These are phyloP conservation scores for Teratosphaeria viscida DNA, from an alignment of 2,329 filamentous ascomycete genomes.

Conservation along the genomic window DNA sequence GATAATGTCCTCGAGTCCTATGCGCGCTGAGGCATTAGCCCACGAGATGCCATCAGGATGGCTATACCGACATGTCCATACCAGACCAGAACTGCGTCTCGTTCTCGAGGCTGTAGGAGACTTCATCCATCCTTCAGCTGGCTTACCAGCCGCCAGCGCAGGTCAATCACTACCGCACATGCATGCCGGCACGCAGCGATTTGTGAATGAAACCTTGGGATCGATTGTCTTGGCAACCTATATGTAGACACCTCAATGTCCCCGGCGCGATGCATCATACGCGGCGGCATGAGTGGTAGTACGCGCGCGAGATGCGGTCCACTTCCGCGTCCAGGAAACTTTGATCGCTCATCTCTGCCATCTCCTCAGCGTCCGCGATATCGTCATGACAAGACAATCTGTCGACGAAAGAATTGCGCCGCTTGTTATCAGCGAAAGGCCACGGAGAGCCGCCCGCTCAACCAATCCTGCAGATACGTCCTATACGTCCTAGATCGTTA, in stretches of 20 bases:
- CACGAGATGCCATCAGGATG: background rate
- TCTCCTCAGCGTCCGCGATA: background rate
- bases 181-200: constrained; percentile 3
- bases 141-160: constrained; percentile 6
- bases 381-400: background rate
- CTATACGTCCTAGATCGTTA: too few species aligned
- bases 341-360: background rate
- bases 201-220: background rate
- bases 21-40: constrained; percentile 1
- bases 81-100: constrained; percentile 86
- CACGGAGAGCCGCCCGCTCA: too few species aligned
- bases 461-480: too few species aligned
- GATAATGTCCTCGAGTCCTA: constrained; percentile 59
- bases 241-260: background rate
- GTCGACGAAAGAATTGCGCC: too few species aligned
- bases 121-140: constrained; percentile 46
- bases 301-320: background rate
- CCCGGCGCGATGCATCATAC: background rate
- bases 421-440: too few species aligned
- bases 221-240: background rate
- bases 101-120: constrained; percentile 58
- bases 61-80: constrained; percentile 33
- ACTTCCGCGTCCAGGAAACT: background rate
- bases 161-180: constrained; percentile 4
- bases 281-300: background rate